Base-by-base conservation (phyloP, 176 grass and related monocot species). In the Phragmites australis region DNA sequence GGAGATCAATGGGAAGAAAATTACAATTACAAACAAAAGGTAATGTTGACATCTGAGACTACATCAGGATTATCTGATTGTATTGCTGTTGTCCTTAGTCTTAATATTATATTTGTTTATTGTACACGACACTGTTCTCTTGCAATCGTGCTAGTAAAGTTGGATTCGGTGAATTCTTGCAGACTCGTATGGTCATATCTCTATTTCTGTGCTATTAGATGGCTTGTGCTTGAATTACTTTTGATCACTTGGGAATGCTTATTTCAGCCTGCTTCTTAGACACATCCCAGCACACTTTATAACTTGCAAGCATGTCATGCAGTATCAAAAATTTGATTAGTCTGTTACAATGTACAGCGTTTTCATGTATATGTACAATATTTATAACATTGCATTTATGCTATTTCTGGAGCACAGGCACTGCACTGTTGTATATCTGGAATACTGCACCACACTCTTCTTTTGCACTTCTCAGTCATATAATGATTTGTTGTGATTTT, bases 1-100 rank as follows among this genome's bases (percentile, higher is more conserved):
- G 55, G 95, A 98, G 86, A 94, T 98, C 70, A 89, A 98, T 82
- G 95, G 92, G 37, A 98, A 94, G 78, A 94, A 82, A 71, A 84
- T 98, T 39, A 81, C 85, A 55, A 81, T 98, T 31, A 94, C 95
- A 78, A 94, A 81, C 86, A 94, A 94, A 84, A 98, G 92, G 95
- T 98, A 88, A 83, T 77, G 16, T 27, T 55, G 43, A 34, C 21
- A 25, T 56, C 23, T 77, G 25, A 47, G 7, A 31, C 23, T 57
- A 49, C 75, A 59, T 71, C 26, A 16, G n/a, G 22, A 52, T 80
- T 75, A 15, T 67, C 39, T 32, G 63, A 65, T 47, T 78, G 43
- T 44, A 75, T 70, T n/a, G 17, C 32, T 69, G 41, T 22, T 41
- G 8, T 70, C 18, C 6, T 41, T 76, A 8, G 17, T 69, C 30